These are phyloP conservation scores for Setomelanomma holmii DNA, from an alignment of 2,329 filamentous ascomycete genomes.

Conservation along the genomic window DNA sequence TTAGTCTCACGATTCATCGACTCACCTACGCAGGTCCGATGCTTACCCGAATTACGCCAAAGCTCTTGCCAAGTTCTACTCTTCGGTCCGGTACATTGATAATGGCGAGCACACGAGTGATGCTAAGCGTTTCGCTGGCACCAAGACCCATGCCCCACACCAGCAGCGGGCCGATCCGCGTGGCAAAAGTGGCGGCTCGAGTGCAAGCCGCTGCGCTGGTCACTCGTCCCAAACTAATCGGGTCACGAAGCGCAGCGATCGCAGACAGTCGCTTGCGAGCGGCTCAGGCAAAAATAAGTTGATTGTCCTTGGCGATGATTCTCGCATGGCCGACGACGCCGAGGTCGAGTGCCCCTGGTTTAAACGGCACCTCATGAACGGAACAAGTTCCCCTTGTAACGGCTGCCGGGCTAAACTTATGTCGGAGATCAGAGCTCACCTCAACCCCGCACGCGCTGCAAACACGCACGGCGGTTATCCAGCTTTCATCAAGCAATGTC, in stretches of 20 bases:
- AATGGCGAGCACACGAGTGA: neutral
- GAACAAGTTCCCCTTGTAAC: neutral
- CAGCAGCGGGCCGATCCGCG: neutral
- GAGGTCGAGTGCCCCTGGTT: slow-evolving; percentile 6
- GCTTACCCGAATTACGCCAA: slow-evolving; percentile 2
- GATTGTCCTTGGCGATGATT: neutral
- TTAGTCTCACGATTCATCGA: neutral
- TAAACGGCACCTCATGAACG: slow-evolving; percentile 3
- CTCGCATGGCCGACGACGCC: neutral
- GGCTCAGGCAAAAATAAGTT: neutral
- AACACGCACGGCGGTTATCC: neutral
- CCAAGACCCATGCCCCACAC: neutral
- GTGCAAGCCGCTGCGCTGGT: neutral
- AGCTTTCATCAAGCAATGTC: slow-evolving; percentile 1
- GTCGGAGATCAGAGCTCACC: slow-evolving; percentile 7
- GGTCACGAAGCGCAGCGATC: neutral
- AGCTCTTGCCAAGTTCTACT: slow-evolving; percentile 1
- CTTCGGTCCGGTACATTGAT: slow-evolving; percentile 1
- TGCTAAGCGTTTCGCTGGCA: neutral
- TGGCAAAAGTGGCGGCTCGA: neutral
- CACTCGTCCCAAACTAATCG: neutral
- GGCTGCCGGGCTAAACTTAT: slow-evolving; percentile 1
- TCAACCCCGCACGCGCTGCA: slow-evolving; percentile 1
- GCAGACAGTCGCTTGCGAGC: neutral
- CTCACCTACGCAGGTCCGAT: slow-evolving; percentile 2